Base-by-base conservation (phyloP, 1,284 basidiomycete genomes). In the Rhodofomes roseus region DNA sequence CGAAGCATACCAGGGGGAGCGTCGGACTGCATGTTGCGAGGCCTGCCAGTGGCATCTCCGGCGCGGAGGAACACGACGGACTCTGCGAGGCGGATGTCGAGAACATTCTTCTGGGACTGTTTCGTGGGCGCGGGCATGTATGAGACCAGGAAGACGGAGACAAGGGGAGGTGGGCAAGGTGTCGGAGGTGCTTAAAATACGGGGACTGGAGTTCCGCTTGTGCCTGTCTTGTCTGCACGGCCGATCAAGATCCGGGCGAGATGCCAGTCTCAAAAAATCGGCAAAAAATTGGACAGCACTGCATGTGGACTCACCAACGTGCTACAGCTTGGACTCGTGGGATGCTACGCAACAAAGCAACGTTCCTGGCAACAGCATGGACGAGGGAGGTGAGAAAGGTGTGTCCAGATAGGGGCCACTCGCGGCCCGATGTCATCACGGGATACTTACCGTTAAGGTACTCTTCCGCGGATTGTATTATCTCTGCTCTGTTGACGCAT, bases 31-130 rank as follows among this genome's bases (percentile, higher is more conserved):
- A 75, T 70, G 16, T 73, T 70, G 44, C 80, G 75, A 41, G 81
- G 81, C 57, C 86, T 75, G 23, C 78, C 76, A 25, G 79, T 74
- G 22, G 77, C 71, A 63, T 79, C 79, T 60, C 79, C 78, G 18
- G 80, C 78, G 57, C 87, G 83, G 36, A 96, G 82, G 71, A 93
- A 92, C 65, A 95, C 86, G 62, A 92, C 89, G 7, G 90, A 86
- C 73, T 95, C 93, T 0, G 90, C 89, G 63, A 96, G 82, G 29
- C 85, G 82, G 62, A 96, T 89, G 54, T 74, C 77, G 16, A 87
- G 73, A 4, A 79, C 77, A 63, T 68, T 77, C 67, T 76, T 76
- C 57, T 62, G 54, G 5, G 63, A 56, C 18, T 29, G 56, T 27
- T 58, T 58, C n/a, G 56, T 37, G 8, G 27, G 22, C 14, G 48